Evolutionary conservation across 2,329 filamentous ascomycete species (phyloP).

Genomic region (Penicillium concentricum): DNA sequence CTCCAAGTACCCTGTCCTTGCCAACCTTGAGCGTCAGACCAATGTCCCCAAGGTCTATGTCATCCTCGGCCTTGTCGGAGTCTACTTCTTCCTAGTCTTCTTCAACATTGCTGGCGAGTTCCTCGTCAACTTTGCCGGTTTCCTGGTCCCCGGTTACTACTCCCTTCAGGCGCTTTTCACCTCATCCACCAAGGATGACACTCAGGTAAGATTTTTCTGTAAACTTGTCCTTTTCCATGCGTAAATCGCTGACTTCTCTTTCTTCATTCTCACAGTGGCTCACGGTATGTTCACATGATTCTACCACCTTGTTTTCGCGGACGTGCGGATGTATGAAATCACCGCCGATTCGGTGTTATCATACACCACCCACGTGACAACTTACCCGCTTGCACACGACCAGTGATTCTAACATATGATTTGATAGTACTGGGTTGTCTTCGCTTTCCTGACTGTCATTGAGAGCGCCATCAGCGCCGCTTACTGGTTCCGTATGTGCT

Average conservation of each 20-base stretch:
- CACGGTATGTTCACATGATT: slow-evolving; percentile 47
- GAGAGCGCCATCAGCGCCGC: slow-evolving; percentile 66
- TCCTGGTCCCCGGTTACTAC: slow-evolving; percentile 65
- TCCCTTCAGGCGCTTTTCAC: slow-evolving; percentile 64
- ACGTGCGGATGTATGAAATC: slow-evolving; percentile 9
- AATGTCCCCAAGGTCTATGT: slow-evolving; percentile 68
- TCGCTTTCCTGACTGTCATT: slow-evolving; percentile 63
- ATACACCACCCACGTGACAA: slow-evolving; percentile 27
- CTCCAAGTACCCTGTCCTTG: slow-evolving; percentile 65
- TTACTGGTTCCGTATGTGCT: slow-evolving; percentile 65
- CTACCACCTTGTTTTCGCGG: slow-evolving; percentile 8
- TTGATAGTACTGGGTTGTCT: slow-evolving; percentile 65
- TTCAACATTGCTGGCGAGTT: slow-evolving; percentile 70
- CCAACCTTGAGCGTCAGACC: slow-evolving; percentile 68
- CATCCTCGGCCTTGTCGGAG: slow-evolving; percentile 61
- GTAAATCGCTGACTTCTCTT: slow-evolving; percentile 19
- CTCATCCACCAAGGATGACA: slow-evolving; percentile 61
- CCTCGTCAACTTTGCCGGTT: slow-evolving; percentile 66
- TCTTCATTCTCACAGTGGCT: slow-evolving; percentile 53
- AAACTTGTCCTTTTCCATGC: not conserved
- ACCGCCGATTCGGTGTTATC: slow-evolving; percentile 12
- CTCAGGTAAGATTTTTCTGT: slow-evolving; percentile 52
- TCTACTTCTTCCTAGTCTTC: slow-evolving; percentile 71
- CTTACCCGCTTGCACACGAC: not conserved
- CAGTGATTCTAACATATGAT: slow-evolving; percentile 12